phyloP scores from a whole-genome alignment of 345 rosid genomes.

The Salix purpurea region DNA sequence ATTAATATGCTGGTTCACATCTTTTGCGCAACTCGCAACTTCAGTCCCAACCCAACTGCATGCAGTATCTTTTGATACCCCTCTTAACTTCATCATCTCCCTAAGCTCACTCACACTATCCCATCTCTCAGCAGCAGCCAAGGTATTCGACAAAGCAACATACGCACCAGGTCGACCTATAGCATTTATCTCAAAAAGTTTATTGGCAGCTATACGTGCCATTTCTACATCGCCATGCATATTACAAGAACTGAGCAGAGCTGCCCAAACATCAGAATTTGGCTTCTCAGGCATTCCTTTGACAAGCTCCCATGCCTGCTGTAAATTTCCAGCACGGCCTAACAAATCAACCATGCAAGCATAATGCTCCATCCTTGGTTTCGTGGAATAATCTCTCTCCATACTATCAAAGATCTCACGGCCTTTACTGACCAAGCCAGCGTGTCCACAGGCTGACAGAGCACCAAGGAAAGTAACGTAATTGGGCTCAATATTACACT shows the following conservation, averaged over 20 bases:
- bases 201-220: slow-evolving; percentile 62
- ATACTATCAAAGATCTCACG: slow-evolving; percentile 67
- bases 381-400: slow-evolving; percentile 60
- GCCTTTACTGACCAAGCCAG: slow-evolving; percentile 69
- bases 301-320: slow-evolving; percentile 58
- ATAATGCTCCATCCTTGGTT: slow-evolving; percentile 86
- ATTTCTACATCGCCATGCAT: slow-evolving; percentile 60
- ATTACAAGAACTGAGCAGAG: slow-evolving; percentile 74
- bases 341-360: slow-evolving; percentile 89
- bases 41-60: slow-evolving; percentile 68
- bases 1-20: not conserved
- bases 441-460: slow-evolving; percentile 80
- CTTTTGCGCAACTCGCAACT: slow-evolving; percentile 1
- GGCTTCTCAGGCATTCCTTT: slow-evolving; percentile 63
- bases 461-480: slow-evolving; percentile 84
- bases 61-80: slow-evolving; percentile 57
- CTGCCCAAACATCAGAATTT: slow-evolving; percentile 85
- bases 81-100: slow-evolving; percentile 64
- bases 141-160: slow-evolving; percentile 67
- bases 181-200: slow-evolving; percentile 67
- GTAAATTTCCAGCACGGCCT: slow-evolving; percentile 72
- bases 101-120: slow-evolving; percentile 61
- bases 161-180: slow-evolving; percentile 80
- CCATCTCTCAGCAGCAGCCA: slow-evolving; percentile 88
- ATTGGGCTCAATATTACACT: slow-evolving; percentile 49